These are phyloP conservation scores for Phaeotremella skinneri DNA, from an alignment of 768 basidiomycete species.

Conservation along the genomic window DNA sequence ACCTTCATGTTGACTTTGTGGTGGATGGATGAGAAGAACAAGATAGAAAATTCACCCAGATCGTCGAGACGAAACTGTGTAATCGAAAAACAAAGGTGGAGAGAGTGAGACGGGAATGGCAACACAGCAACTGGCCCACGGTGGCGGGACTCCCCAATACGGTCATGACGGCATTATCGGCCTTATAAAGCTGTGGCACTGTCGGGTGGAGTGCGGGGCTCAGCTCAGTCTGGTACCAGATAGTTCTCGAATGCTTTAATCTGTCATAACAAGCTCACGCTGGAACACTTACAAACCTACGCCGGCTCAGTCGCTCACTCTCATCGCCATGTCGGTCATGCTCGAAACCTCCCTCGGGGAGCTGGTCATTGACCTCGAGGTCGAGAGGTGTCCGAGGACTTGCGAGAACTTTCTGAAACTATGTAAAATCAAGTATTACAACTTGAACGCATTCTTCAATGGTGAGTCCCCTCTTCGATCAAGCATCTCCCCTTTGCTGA, in stretches of 20 bases:
- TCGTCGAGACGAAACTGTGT: background rate
- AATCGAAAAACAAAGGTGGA: constrained; percentile 7
- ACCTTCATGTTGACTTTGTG: constrained; percentile 26
- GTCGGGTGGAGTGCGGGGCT: constrained; percentile 1
- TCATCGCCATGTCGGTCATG: constrained; percentile 76
- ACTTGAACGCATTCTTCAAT: constrained; percentile 96
- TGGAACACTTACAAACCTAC: too few relatives aligned
- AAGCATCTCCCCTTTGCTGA: background rate
- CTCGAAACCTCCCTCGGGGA: constrained; percentile 97
- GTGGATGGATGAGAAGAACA: background rate
- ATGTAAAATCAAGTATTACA: constrained; percentile 96
- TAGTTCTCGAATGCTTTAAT: too few relatives aligned
- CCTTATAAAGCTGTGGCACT: too few relatives aligned
- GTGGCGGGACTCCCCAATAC: too few relatives aligned
- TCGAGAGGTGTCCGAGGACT: constrained; percentile 81
- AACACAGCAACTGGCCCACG: background rate
- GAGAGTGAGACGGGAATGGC: constrained; percentile 7
- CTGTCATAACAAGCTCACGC: too few relatives aligned
- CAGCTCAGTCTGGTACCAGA: too few relatives aligned
- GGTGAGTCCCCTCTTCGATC: constrained; percentile 58
- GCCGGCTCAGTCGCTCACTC: background rate
- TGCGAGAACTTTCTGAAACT: constrained; percentile 97
- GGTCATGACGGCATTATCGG: too few relatives aligned
- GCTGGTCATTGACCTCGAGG: constrained; percentile 92
- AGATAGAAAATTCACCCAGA: background rate